These are phyloP conservation scores for Seminavis robusta DNA, from an alignment of 108 stramenopile genomes.

Conservation along the genomic window DNA sequence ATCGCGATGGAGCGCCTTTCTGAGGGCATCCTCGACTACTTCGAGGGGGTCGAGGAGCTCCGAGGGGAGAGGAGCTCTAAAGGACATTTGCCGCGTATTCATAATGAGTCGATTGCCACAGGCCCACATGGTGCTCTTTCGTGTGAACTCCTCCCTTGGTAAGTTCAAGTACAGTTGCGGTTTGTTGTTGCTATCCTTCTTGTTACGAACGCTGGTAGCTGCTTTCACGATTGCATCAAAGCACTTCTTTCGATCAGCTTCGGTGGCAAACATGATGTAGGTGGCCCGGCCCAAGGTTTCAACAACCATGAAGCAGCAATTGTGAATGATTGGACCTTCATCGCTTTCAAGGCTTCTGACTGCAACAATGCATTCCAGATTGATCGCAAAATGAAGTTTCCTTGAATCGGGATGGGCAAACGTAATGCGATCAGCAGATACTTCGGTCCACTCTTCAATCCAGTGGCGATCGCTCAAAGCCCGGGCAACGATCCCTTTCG, in stretches of 20 bases:
- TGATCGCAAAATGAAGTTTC: slow-evolving; percentile 27
- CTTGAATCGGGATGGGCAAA: slow-evolving; percentile 41
- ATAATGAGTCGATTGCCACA: slow-evolving; percentile 49
- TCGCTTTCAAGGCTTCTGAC: slow-evolving; percentile 9
- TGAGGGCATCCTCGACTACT: slow-evolving; percentile 31
- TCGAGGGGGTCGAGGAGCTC: slow-evolving; percentile 11
- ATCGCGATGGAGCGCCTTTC: slow-evolving; percentile 22
- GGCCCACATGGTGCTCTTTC: slow-evolving; percentile 48
- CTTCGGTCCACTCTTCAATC: slow-evolving; percentile 42
- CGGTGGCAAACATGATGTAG: slow-evolving; percentile 41
- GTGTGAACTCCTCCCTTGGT: slow-evolving; percentile 40
- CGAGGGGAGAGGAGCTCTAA: slow-evolving; percentile 15
- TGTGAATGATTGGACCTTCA: slow-evolving; percentile 22
- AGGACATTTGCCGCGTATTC: slow-evolving; percentile 48
- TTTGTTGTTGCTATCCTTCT: background rate
- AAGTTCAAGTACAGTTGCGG: slow-evolving; percentile 35
- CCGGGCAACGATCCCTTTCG: slow-evolving; percentile 29
- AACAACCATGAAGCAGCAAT: slow-evolving; percentile 29
- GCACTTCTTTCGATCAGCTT: slow-evolving; percentile 23
- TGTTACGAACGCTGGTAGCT: no score
- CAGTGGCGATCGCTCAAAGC: slow-evolving; percentile 62
- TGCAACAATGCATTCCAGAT: slow-evolving; percentile 16
- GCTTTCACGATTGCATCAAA: background rate
- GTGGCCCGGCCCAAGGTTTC: slow-evolving; percentile 46
- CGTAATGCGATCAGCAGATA: slow-evolving; percentile 21